phyloP scores from a whole-genome alignment of 805 yeast genomes.

The Clavispora carvajalis region DNA sequence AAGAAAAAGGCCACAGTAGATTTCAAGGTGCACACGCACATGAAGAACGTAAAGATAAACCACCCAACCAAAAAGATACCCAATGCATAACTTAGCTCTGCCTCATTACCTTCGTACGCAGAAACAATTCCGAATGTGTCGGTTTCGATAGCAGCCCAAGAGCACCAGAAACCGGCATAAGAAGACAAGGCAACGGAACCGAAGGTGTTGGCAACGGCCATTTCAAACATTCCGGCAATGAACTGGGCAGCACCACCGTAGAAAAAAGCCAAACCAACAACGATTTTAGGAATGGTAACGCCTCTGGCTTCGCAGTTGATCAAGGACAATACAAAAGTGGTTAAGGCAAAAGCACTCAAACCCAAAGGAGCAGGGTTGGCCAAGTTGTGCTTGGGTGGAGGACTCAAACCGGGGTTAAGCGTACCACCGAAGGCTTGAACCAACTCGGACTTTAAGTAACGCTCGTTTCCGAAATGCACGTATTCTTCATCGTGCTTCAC shows the following conservation, averaged over 20 bases:
- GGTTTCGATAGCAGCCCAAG: slow-evolving; percentile 57
- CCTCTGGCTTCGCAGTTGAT: slow-evolving; percentile 66
- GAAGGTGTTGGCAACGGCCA: slow-evolving; percentile 70
- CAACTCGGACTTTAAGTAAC: slow-evolving; percentile 57
- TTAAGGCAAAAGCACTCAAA: slow-evolving; percentile 62
- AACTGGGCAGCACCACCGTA: slow-evolving; percentile 72
- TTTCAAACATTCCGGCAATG: slow-evolving; percentile 71
- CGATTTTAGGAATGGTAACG: slow-evolving; percentile 52
- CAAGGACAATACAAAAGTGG: slow-evolving; percentile 61
- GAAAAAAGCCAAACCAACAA: slow-evolving; percentile 62
- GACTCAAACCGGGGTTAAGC: slow-evolving; percentile 56
- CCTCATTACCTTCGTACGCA: slow-evolving; percentile 24
- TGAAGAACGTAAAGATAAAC: slow-evolving; percentile 41
- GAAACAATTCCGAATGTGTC: slow-evolving; percentile 32
- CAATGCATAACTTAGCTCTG: slow-evolving; percentile 29
- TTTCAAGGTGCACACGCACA: slow-evolving; percentile 37
- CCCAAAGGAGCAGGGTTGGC: slow-evolving; percentile 80
- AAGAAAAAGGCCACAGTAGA: slow-evolving; percentile 40
- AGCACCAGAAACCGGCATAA: slow-evolving; percentile 74
- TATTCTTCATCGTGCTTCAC: slow-evolving; percentile 51
- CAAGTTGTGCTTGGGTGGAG: slow-evolving; percentile 37
- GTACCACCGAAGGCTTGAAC: slow-evolving; percentile 75
- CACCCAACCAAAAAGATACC: slow-evolving; percentile 38
- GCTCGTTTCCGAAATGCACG: slow-evolving; percentile 66
- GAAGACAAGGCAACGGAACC: slow-evolving; percentile 61